Percentiles rank a stretch among this genome's conserved stretches.
phyloP scores from a whole-genome alignment of 2,329 filamentous ascomycete species.

The Colletotrichum somersetense region DNA sequence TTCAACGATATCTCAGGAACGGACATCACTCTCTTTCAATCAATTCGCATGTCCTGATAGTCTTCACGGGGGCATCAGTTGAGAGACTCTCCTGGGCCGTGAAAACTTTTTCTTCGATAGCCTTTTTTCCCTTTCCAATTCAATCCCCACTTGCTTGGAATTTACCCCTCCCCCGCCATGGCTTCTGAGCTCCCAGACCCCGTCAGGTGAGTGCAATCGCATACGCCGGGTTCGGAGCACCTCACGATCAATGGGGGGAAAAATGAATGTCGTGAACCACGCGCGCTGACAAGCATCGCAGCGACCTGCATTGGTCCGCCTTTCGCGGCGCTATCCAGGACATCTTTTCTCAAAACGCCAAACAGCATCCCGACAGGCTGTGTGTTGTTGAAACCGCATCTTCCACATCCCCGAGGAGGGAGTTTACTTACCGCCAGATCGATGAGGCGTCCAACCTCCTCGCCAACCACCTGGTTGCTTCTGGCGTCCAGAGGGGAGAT shows the following conservation, averaged over 20 bases:
- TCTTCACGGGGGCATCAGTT: background rate
- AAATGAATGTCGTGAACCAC: background rate
- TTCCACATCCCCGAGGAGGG: slow-evolving; percentile 53
- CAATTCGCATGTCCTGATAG: background rate
- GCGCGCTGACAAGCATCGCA: slow-evolving; percentile 52
- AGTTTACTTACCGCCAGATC: slow-evolving; percentile 90
- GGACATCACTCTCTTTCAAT: background rate
- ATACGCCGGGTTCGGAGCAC: slow-evolving; percentile 6
- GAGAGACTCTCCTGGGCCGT: background rate
- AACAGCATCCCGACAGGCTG: slow-evolving; percentile 71
- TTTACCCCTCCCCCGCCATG: slow-evolving; percentile 30
- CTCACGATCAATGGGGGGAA: background rate
- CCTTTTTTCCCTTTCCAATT: background rate
- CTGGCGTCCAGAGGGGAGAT: slow-evolving; percentile 82
- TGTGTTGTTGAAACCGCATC: slow-evolving; percentile 65
- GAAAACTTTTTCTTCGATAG: background rate
- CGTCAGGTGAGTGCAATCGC: slow-evolving; percentile 18
- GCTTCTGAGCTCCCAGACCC: slow-evolving; percentile 30
- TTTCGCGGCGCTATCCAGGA: slow-evolving; percentile 78
- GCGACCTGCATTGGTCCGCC: slow-evolving; percentile 75
- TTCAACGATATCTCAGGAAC: background rate
- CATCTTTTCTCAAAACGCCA: slow-evolving; percentile 75
- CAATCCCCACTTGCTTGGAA: background rate
- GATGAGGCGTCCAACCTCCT: slow-evolving; percentile 85
- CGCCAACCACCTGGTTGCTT: slow-evolving; percentile 81